Base-by-base conservation (phyloP, 306 rosid genomes). In the Parietaria judaica region DNA sequence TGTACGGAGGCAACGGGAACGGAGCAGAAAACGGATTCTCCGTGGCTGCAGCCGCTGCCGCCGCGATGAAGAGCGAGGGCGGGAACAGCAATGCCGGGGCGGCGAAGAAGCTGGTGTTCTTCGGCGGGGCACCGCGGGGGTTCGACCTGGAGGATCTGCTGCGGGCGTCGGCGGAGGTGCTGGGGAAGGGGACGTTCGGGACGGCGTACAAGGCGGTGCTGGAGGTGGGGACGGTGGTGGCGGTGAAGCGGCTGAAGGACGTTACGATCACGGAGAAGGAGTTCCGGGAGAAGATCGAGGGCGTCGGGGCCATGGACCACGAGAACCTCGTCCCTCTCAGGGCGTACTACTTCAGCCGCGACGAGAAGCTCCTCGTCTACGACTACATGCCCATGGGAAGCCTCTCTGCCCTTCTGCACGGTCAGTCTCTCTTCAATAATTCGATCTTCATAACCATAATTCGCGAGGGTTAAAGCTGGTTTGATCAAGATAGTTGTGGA, bases 331-430 rank as follows among this genome's bases (percentile, higher is more conserved):
- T 79, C 36, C 84, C 76, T 69, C 75, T 79, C 11, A 68, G 84
- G 36, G 84, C 84, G 44, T 79, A 65, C 60, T 79, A 75, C 50
- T 79, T 63, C 56, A 72, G 84, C 72, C 53, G 68, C 46, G 84
- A 79, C 34, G 84, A 79, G 72, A 79, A 79, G 78, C 84, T 79
- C 63, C 81, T 79, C 66, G 84, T 79, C 56, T 72, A 56, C 72
- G 84, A 79, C 69, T 79, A 75, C 84, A 76, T 79, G 84, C 60
- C 84, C n/a, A 76, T 79, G 81, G 84, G 84, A 57, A 79, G 84
- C 76, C 66, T 79, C 9, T 79, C 84, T 72, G 84, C 84, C 10
- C 79, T 79, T 53, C 45, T 79, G 65, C 84, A 79, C 16, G 84
- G 84, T 75, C 13, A 8, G 11, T 34, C 11, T 35, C 36, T 51